phyloP scores from a whole-genome alignment of 768 basidiomycete genomes.

The Termitomyces sp. region DNA sequence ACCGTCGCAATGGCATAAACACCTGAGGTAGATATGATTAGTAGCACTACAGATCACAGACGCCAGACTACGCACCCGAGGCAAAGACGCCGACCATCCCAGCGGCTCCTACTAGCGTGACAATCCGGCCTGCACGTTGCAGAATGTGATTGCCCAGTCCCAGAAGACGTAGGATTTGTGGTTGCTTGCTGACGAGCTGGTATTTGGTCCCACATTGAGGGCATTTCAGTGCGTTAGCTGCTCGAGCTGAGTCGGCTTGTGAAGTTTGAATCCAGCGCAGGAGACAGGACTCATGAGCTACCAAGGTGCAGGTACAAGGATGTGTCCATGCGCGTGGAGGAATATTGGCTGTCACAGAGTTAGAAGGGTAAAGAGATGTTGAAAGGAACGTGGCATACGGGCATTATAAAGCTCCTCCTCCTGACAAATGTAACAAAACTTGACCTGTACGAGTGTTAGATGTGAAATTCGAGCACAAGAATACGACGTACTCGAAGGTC shows the following conservation, averaged over 20 bases:
- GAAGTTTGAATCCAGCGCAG: constrained; percentile 77
- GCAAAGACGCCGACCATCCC: constrained; percentile 52
- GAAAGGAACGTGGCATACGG: constrained; percentile 23
- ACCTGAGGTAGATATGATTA: constrained; percentile 20
- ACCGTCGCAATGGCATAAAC: constrained; percentile 49
- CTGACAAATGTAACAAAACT: constrained; percentile 77
- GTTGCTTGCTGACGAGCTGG: constrained; percentile 64
- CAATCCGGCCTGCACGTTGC: constrained; percentile 46
- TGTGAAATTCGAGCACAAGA: background rate
- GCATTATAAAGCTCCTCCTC: constrained; percentile 62
- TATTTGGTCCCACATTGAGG: constrained; percentile 72
- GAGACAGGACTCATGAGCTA: constrained; percentile 79
- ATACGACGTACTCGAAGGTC: constrained; percentile 23
- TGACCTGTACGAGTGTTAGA: constrained; percentile 39
- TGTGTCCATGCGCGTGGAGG: constrained; percentile 68
- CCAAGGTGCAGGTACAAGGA: constrained; percentile 75
- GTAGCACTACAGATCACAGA: constrained; percentile 7
- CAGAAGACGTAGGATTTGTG: constrained; percentile 45
- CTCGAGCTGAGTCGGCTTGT: constrained; percentile 50
- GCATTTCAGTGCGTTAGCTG: constrained; percentile 70
- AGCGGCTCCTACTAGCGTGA: constrained; percentile 47
- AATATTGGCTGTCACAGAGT: constrained; percentile 33
- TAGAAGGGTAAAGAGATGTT: background rate
- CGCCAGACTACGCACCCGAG: constrained; percentile 42
- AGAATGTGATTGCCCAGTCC: constrained; percentile 47